These are phyloP conservation scores for Penicillium digitatum DNA, from an alignment of 2,329 filamentous ascomycete genomes.

Conservation along the genomic window DNA sequence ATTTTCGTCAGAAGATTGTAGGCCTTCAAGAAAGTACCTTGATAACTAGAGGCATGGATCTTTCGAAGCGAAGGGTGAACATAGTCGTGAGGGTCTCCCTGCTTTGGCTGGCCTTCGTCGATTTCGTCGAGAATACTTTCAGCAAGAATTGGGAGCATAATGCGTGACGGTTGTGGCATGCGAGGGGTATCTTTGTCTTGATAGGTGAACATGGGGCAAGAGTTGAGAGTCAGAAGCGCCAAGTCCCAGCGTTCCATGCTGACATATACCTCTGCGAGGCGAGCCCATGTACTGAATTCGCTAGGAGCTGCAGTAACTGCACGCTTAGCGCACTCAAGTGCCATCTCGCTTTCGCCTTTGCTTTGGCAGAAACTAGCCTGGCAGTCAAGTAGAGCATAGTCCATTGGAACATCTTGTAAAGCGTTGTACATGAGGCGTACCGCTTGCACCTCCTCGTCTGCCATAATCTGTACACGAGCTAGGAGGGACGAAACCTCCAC, in stretches of 20 bases:
- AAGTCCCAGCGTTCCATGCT: constrained; percentile 95
- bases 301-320: constrained; percentile 93
- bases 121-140: constrained; percentile 95
- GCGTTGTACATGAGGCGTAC: constrained; percentile 83
- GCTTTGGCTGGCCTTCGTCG: constrained; percentile 72
- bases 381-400: constrained; percentile 91
- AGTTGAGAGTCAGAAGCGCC: constrained; percentile 90
- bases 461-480: constrained; percentile 86
- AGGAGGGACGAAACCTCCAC: constrained; percentile 91
- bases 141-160: constrained; percentile 78
- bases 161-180: constrained; percentile 87
- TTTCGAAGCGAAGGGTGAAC: constrained; percentile 83
- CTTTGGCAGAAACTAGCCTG: constrained; percentile 87
- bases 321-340: constrained; percentile 86
- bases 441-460: constrained; percentile 94
- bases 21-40: constrained; percentile 91
- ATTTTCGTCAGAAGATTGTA: constrained; percentile 94
- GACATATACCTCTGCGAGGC: constrained; percentile 89
- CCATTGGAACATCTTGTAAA: constrained; percentile 89
- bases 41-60: constrained; percentile 82
- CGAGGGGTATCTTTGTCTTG: constrained; percentile 95
- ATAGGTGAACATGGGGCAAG: constrained; percentile 99
- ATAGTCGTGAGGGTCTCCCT: constrained; percentile 74
- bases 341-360: constrained; percentile 83
- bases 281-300: constrained; percentile 95